phyloP scores from a whole-genome alignment of 805 yeast species.

The Suhomyces sp. region DNA sequence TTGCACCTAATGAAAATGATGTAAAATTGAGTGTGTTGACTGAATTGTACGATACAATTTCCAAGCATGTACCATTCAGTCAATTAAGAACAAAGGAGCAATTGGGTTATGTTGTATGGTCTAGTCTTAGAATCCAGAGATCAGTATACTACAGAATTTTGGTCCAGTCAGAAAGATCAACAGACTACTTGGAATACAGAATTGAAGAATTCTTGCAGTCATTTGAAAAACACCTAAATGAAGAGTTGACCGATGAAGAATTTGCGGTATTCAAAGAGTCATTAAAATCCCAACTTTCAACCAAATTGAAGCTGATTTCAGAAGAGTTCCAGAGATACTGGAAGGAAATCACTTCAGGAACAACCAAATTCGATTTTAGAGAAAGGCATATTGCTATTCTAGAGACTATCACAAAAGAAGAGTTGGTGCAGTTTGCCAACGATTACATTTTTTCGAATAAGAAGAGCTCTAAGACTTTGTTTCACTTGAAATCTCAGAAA shows the following conservation, averaged over 20 bases:
- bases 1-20: conserved; percentile 42
- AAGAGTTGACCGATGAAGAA: conserved; percentile 57
- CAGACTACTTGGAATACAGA: conserved; percentile 73
- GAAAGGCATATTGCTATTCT: conserved; percentile 58
- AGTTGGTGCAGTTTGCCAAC: conserved; percentile 57
- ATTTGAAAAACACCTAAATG: conserved; percentile 45
- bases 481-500: conserved; percentile 55
- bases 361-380: conserved; percentile 67
- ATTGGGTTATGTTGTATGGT: conserved; percentile 89
- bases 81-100: conserved; percentile 92
- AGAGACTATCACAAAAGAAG: conserved; percentile 51
- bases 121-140: conserved; percentile 67
- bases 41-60: conserved; percentile 68
- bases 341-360: conserved; percentile 70
- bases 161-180: conserved; percentile 79
- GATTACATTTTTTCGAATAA: conserved; percentile 34
- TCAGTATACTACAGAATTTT: conserved; percentile 70
- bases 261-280: conserved; percentile 70
- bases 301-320: conserved; percentile 70
- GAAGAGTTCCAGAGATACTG: conserved; percentile 74
- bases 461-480: conserved; percentile 20
- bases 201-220: conserved; percentile 62
- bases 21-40: conserved; percentile 45
- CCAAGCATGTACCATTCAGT: conserved; percentile 86
- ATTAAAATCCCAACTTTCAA: conserved; percentile 60